Evolutionary conservation across 2,329 filamentous ascomycete genomes (phyloP).

Genomic region (Aspergillus neoniger): DNA sequence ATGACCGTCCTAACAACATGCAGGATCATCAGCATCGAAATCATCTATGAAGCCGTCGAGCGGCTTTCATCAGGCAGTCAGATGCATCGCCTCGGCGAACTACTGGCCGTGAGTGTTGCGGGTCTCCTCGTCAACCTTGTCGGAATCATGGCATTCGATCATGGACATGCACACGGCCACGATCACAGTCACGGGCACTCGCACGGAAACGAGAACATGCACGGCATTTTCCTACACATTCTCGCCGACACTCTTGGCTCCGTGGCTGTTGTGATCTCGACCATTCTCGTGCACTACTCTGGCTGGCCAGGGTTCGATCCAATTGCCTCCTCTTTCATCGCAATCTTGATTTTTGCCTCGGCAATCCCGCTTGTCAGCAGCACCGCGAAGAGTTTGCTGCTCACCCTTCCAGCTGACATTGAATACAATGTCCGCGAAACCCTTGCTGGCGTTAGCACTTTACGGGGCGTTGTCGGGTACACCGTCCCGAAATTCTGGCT

Average conservation of each 20-base stretch:
- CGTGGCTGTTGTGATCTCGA: conserved; percentile 90
- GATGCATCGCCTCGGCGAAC: conserved; percentile 79
- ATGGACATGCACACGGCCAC: conserved; percentile 57
- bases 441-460: conserved; percentile 75
- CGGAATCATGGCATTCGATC: conserved; percentile 81
- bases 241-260: conserved; percentile 93
- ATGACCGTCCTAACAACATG: conserved; percentile 15
- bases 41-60: conserved; percentile 91
- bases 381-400: conserved; percentile 77
- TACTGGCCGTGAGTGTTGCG: conserved; percentile 83
- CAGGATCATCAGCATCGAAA: conserved; percentile 90
- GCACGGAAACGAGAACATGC: conserved; percentile 95
- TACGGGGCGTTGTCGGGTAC: conserved; percentile 84
- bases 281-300: conserved; percentile 79
- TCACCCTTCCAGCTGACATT: conserved; percentile 79
- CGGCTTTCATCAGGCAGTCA: conserved; percentile 80
- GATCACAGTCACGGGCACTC: conserved; percentile 50
- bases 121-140: conserved; percentile 89
- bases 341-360: conserved; percentile 88
- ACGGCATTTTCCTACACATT: conserved; percentile 94
- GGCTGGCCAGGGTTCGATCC: conserved; percentile 96
- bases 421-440: conserved; percentile 89
- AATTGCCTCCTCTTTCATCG: conserved; percentile 89
- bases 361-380: conserved; percentile 84
- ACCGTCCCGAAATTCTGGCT: conserved; percentile 90